Base-by-base conservation (phyloP, 2,329 filamentous ascomycete genomes). In the Phaeosphaeriaceae sp. region DNA sequence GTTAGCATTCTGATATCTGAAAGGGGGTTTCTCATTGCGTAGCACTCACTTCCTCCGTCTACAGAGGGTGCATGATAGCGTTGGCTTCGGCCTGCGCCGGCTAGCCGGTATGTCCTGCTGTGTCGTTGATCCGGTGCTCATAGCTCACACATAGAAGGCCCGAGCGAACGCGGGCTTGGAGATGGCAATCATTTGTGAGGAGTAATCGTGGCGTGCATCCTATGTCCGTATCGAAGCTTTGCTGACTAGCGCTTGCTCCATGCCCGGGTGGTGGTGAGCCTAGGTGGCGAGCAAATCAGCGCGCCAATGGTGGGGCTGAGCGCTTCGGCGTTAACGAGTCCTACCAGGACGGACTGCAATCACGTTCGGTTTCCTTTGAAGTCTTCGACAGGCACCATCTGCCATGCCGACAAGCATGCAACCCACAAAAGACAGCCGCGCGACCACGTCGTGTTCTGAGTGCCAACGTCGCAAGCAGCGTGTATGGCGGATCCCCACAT, bases 381-480 rank as follows among this genome's bases (percentile, higher is more conserved):
- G 7, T 45, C n/a, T 21, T 31, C 13, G 31, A 36, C 31, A 36
- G 31, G 9, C 31, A 7, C 13, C 31, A 3, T 36, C 13, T 27
- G 21, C 45, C 9, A 25, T 48, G 40, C n/a, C n/a, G 22, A 15
- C 33, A 22, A 31, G 11, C 15, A 74, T 74, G 70, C 65, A 72
- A 49, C 10, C 54, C 11, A 54, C 60, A 10, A 74, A 71, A 45
- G 68, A 74, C 7, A 69, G 58, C 45, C 68, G 66, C 40, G 56
- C 67, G 2, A 62, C 63, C 7, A 69, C 60, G 7, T 74, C 81
- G 4, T 84, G 82, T 68, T 75, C 78, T 2, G 81, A 84, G 63
- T 84, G 82, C 61, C 81, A 82, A 59, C 77, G 82, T 9, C 78
- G 82, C 44, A 84, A 84, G 68, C 82, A 84, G 62, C 84, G 82